Percentiles rank a stretch among this genome's conserved stretches.
These are phyloP conservation scores for Argentina anserina DNA, from an alignment of 306 rosid genomes.

Conservation along the genomic window DNA sequence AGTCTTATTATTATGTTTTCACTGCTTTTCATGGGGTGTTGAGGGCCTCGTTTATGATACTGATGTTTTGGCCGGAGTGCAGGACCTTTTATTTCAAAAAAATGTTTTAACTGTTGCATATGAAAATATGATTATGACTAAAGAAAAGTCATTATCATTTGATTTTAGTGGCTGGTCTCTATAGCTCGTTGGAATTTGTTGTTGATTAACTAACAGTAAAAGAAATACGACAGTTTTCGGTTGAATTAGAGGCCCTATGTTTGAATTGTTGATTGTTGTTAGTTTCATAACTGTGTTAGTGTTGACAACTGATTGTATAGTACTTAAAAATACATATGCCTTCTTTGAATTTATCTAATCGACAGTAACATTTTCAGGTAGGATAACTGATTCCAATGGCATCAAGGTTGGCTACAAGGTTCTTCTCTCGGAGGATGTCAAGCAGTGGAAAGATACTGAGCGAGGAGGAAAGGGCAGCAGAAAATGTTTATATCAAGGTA, in stretches of 20 bases:
- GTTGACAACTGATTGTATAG: background rate
- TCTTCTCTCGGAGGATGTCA: conserved; percentile 59
- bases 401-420: conserved; percentile 53
- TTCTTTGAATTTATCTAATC: background rate
- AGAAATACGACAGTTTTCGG: background rate
- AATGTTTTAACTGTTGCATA: background rate
- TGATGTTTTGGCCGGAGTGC: background rate
- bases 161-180: background rate
- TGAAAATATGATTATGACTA: background rate
- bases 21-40: background rate
- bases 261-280: background rate
- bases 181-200: background rate
- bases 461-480: conserved; percentile 87
- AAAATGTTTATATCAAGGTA: conserved; percentile 77
- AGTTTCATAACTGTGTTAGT: background rate
- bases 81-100: background rate
- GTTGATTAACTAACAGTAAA: background rate
- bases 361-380: conserved; percentile 16
- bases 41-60: too few species aligned
- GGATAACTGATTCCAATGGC: conserved; percentile 50
- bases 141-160: background rate
- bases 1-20: background rate
- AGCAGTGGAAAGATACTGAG: conserved; percentile 67
- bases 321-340: background rate
- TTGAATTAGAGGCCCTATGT: background rate